These are phyloP conservation scores for Geranium incanum DNA, from an alignment of 441 rosid genomes.

Conservation along the genomic window DNA sequence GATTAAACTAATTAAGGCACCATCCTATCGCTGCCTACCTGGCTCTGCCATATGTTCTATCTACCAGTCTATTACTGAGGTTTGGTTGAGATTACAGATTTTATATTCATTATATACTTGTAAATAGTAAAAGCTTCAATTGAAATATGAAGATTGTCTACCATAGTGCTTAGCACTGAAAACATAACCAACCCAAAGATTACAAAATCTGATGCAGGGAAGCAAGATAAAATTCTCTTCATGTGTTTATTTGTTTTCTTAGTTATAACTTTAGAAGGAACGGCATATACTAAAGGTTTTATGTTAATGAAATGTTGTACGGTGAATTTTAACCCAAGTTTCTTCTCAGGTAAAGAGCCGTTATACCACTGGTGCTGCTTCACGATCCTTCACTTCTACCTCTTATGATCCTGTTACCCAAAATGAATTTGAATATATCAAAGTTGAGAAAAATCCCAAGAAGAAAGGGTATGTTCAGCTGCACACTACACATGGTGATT, in stretches of 20 bases:
- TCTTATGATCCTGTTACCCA: conserved; percentile 79
- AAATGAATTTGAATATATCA: conserved; percentile 72
- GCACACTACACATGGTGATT: conserved; percentile 83
- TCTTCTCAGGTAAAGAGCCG: conserved; percentile 70
- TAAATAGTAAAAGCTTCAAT: conserved; percentile 6
- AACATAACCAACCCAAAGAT: neutral
- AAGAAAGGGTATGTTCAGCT: conserved; percentile 94
- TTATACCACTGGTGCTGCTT: conserved; percentile 84
- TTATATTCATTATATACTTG: neutral
- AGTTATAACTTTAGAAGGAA: neutral
- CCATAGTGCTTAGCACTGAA: neutral
- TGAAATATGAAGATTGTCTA: neutral
- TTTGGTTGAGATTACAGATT: neutral
- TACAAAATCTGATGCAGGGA: neutral
- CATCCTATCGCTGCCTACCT: conserved; percentile 4
- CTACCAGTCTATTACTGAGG: neutral
- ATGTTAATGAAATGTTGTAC: neutral
- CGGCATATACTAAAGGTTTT: neutral
- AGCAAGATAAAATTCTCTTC: conserved; percentile 3
- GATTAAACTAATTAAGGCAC: conserved; percentile 1
- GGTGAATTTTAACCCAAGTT: conserved; percentile 24
- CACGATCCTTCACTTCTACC: conserved; percentile 90
- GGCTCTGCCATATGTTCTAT: neutral
- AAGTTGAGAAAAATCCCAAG: conserved; percentile 87
- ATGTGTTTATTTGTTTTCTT: neutral